These are phyloP conservation scores for Endocalyx cinctus DNA, from an alignment of 2,329 filamentous ascomycete species.

Conservation along the genomic window DNA sequence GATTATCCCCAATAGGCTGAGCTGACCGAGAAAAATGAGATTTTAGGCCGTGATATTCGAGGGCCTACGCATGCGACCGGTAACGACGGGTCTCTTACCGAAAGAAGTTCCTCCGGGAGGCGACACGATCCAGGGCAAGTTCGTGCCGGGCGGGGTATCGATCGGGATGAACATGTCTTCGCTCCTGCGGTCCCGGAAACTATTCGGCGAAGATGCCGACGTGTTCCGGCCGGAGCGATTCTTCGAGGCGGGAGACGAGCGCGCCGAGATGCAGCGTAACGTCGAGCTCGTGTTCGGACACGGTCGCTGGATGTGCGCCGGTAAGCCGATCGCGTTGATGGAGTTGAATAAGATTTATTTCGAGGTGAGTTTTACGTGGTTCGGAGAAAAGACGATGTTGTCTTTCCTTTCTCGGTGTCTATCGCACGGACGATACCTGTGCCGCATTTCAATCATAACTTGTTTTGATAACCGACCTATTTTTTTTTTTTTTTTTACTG, in stretches of 20 bases:
- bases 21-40: neutral
- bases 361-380: conserved; percentile 5
- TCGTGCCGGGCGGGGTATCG: conserved; percentile 10
- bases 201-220: conserved; percentile 10
- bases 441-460: neutral
- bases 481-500: no score
- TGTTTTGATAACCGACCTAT: neutral
- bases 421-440: no score
- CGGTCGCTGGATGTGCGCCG: conserved; percentile 7
- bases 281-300: conserved; percentile 11
- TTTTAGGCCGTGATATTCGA: conserved; percentile 31
- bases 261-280: conserved; percentile 6
- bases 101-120: conserved; percentile 20
- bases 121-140: conserved; percentile 10
- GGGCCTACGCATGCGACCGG: conserved; percentile 30
- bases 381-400: neutral
- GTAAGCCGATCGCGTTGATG: conserved; percentile 7
- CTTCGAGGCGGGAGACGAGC: conserved; percentile 1
- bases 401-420: no score
- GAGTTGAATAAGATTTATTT: conserved; percentile 8
- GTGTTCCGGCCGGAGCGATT: conserved; percentile 14
- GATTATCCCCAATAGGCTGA: neutral
- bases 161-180: conserved; percentile 7
- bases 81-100: conserved; percentile 17
- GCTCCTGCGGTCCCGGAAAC: conserved; percentile 4